These are phyloP conservation scores for Begonia masoniana DNA, from an alignment of 306 rosid genomes.

Conservation along the genomic window DNA sequence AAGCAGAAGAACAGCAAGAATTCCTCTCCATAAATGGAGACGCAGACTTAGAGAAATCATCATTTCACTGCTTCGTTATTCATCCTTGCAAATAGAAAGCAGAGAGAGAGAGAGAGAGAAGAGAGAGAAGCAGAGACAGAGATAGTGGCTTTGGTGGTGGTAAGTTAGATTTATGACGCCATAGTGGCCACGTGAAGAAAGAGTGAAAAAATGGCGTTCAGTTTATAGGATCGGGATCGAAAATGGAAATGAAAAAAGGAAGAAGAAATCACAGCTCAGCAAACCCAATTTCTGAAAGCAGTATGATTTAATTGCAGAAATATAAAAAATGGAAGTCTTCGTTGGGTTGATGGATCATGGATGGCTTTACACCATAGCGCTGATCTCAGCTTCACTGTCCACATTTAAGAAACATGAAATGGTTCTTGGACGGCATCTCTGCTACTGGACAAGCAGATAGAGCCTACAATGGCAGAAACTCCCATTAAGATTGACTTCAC, in stretches of 20 bases:
- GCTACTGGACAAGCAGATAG: constrained; percentile 31
- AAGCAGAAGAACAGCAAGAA: constrained; percentile 12
- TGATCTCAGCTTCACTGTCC: constrained; percentile 8
- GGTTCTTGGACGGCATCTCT: constrained; percentile 35
- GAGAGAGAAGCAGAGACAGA: constrained; percentile 5
- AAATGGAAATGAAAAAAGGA: neutral
- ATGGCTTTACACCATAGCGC: neutral
- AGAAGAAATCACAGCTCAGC: constrained; percentile 32
- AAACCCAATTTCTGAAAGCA: constrained; percentile 19
- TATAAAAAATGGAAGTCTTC: neutral
- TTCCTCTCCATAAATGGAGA: constrained; percentile 20
- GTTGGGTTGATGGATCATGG: no score
- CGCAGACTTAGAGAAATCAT: constrained; percentile 23
- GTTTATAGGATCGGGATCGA: neutral
- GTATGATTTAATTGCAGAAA: constrained; percentile 22
- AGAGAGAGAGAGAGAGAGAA: constrained; percentile 5
- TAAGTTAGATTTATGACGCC: constrained; percentile 25
- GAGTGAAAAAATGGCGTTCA: neutral
- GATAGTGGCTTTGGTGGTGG: constrained; percentile 2
- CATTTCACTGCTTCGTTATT: constrained; percentile 19
- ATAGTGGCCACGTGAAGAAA: constrained; percentile 39
- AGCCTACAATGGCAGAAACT: constrained; percentile 19
- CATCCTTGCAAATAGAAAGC: constrained; percentile 19
- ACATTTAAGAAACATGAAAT: constrained; percentile 11
- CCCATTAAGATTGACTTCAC: no score